Base-by-base conservation (phyloP, 805 yeast genomes). In the Teunomyces funiuensis region DNA sequence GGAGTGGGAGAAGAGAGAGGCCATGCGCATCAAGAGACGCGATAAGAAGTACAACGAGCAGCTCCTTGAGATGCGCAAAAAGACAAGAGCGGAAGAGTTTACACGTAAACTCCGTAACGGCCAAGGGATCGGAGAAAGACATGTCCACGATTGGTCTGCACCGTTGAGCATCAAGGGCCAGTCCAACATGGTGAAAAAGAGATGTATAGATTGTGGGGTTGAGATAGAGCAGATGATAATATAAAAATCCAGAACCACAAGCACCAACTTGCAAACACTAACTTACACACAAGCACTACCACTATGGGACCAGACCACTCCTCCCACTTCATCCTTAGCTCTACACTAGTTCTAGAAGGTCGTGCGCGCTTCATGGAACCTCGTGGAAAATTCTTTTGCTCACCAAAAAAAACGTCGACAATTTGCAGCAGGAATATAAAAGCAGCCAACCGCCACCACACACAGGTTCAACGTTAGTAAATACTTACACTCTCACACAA, bases 1-100 rank as follows among this genome's bases (percentile, higher is more conserved):
- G n/a, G 99, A 93, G 60, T 93, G 95, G 87, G 85, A 87, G 50
- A 64, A 88, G 39, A 67, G 99, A 23, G 96, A 88, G 60, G 79
- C 74, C 37, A 74, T 77, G 55, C 80, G 87, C 47, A 71, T 87
- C 14, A 77, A 79, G 43, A 70, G 96, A 39, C 76, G 86, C 45
- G 97, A 89, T 48, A 81, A 81, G 54, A 82, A 81, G 60, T 93
- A 87, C 60, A 82, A 85, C 49, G 75, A 76, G n/a, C 82, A 85
- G 55, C 69, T 93, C 56, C 73, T 74, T 51, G 95, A 90, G 53
- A 91, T 93, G 96, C 73, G 97, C 46, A 81, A 85, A 58, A 83
- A 85, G 52, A 85, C 97, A 2, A 74, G 99, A 52, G 97, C 99
- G 0, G 96, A 90, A 59, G 93, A 86, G 56, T 82, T 74, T 55